Conservation (phyloP, 257 asterid species). For the Solanum chiquidenum region DNA sequence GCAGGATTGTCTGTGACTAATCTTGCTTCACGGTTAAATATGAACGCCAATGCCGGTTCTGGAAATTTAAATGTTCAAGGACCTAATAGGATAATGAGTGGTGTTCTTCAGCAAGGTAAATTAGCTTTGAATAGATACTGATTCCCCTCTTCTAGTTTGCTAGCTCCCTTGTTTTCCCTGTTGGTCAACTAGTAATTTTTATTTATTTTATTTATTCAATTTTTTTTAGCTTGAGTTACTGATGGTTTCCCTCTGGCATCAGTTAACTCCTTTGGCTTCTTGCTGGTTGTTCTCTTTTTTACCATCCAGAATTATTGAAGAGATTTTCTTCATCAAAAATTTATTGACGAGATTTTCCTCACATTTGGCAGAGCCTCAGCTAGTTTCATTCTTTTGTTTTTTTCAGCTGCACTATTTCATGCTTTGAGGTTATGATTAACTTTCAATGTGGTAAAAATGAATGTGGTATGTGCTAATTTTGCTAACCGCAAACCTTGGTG, state of each 20-base stretch:
- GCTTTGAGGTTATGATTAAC: neutral
- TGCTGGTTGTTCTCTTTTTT: neutral
- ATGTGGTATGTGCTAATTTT: neutral
- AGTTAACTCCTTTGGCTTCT: neutral
- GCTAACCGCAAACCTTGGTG: neutral
- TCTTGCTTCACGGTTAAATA: constrained; percentile 66
- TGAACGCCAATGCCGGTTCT: constrained; percentile 28
- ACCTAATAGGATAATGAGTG: neutral
- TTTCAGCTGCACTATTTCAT: neutral
- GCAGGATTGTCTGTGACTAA: constrained; percentile 61
- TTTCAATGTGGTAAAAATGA: neutral
- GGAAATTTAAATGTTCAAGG: neutral
- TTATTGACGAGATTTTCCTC: neutral
- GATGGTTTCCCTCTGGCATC: neutral
- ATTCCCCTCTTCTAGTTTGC: neutral
- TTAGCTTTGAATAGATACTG: neutral
- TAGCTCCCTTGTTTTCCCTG: neutral
- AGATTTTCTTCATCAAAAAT: neutral
- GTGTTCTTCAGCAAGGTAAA: neutral
- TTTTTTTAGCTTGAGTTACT: neutral
- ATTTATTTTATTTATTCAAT: too few species aligned
- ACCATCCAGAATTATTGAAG: neutral
- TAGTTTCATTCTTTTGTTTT: neutral
- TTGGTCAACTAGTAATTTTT: neutral
- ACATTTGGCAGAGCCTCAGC: neutral